Evolutionary conservation across 2,329 filamentous ascomycete genomes (phyloP), one percentile per base, ranked within the genome.

Genomic region (Fusarium domesticum): DNA sequence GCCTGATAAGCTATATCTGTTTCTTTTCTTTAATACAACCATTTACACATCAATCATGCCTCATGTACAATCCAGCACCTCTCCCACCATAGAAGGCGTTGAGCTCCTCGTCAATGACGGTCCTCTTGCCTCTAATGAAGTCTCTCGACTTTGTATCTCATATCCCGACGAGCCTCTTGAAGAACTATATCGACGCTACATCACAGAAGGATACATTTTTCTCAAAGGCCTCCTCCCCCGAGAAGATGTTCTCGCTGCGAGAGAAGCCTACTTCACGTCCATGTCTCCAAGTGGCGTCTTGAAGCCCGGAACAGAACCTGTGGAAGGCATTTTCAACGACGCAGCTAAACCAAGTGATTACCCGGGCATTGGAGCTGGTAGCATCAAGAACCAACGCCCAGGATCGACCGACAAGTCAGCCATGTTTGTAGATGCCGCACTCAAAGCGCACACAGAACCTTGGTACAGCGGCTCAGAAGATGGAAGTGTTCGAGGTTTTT

Each of bases 261-360:
- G 79, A 2, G 64, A 72, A 43, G 61, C 69, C 23, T 83, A 81
- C 59, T 83, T 82, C 58, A 61, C 65, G 3, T 72, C 73, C 34
- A 64, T 83, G 5, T 65, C 72, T 2, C 71, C 78, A 1, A 82
- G 73, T 19, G 77, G 77, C 1, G 72, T 84, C 28, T 64, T 84
- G 2, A 74, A 78, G 47, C 73, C 75, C 0, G 75, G 70, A 28
- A 76, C 74, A 0, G 59, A 69, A 5, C 68, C 75, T 0, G 70
- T 78, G 0, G 68, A 78, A 2, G 78, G 79, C 0, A 71, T 81
- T 42, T 82, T 80, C 53, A 46, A 62, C 32, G 19, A 38, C 1
- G 16, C 39, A 1, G 42, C 45, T 1, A 34, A 48, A 5, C 40
- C 53, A 2, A 17, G 42, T 0, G 54, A 61, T 31, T 64, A 54